Conservation (phyloP, 441 rosid genomes). For the Eruca vesicaria region DNA sequence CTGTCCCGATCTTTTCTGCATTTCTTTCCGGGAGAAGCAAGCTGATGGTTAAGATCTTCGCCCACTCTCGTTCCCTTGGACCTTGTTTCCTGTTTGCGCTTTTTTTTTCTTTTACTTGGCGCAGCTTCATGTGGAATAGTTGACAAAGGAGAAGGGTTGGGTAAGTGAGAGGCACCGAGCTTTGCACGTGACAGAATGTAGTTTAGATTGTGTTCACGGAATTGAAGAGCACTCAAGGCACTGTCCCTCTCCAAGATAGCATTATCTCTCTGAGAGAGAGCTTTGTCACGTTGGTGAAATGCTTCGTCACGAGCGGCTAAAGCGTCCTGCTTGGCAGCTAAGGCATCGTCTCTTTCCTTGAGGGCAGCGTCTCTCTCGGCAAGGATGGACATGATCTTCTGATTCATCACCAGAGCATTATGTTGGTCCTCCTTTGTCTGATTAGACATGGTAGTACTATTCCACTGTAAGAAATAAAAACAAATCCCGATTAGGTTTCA, state of each 20-base stretch:
- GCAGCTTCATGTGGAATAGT: constrained; percentile 47
- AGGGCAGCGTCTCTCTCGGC: constrained; percentile 77
- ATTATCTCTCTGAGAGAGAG: constrained; percentile 67
- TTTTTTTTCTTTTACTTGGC: constrained; percentile 49
- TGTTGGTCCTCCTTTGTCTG: constrained; percentile 58
- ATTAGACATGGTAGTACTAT: constrained; percentile 53
- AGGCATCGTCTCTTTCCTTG: constrained; percentile 60
- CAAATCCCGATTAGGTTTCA: constrained; percentile 20
- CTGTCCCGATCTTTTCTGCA: constrained; percentile 64
- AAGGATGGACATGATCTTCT: constrained; percentile 75
- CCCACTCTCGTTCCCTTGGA: constrained; percentile 41
- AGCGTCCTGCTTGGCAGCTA: constrained; percentile 70
- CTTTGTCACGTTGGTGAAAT: constrained; percentile 72
- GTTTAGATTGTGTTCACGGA: constrained; percentile 52
- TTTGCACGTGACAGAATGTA: constrained; percentile 46
- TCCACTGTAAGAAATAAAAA: constrained; percentile 51
- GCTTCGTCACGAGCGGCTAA: constrained; percentile 74
- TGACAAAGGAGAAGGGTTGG: constrained; percentile 59
- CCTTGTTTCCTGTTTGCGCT: constrained; percentile 36
- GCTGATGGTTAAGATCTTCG: constrained; percentile 54
- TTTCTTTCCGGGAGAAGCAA: constrained; percentile 57
- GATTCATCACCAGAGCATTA: constrained; percentile 75
- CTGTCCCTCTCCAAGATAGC: constrained; percentile 78
- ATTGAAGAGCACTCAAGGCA: constrained; percentile 67
- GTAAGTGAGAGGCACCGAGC: constrained; percentile 41